Base-by-base conservation (phyloP, 768 basidiomycete genomes). In the Lanmaoa rubissima region DNA sequence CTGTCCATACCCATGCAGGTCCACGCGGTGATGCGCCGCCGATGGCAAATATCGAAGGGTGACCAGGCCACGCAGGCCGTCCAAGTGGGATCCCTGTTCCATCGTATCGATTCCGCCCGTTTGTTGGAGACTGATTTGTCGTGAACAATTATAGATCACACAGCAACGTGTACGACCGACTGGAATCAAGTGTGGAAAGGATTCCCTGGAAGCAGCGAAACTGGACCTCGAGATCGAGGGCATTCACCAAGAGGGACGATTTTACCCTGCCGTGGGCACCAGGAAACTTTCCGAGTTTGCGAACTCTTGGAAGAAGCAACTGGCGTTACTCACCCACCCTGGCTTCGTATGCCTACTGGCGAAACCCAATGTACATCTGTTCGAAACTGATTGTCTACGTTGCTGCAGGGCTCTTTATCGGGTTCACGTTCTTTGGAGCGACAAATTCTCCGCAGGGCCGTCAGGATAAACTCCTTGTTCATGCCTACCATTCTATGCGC, bases 121-220 rank as follows among this genome's bases (percentile, higher is more conserved):
- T 55, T 28, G 1, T 12, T 44, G 52, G 60, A 55, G 14, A 19
- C 43, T 53, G 8, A 52, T 12, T 2, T 55, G 55, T 28, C 34
- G 62, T 14, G n/a, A 39, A 17, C 1, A 11, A 45, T 16, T 28
- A 9, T 35, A 86, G 84, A 40, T 75, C 79, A 2, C 57, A 62
- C 81, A 0, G 75, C 78, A 5, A 69, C 73, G 11, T 74, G 72
- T 6, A 54, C 64, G 11, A 65, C 67, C 19, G 77, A 86, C 62
- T 87, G 85, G 83, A 69, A 79, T 48, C 66, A 75, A 12, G 56
- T 73, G 1, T 86, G 83, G 83, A 67, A 70, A 40, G 21, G 64
- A 76, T 28, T 81, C 79, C 0, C 63, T 69, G 0, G 78, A 84
- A 57, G 72, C 75, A 41, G 58, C 51, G 9, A 40, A 40, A 3